A percentile compares a stretch with the other conserved stretches of the same genome.
phyloP scores from a whole-genome alignment of 352 stramenopile species.

The Phytopythium kandeliae region DNA sequence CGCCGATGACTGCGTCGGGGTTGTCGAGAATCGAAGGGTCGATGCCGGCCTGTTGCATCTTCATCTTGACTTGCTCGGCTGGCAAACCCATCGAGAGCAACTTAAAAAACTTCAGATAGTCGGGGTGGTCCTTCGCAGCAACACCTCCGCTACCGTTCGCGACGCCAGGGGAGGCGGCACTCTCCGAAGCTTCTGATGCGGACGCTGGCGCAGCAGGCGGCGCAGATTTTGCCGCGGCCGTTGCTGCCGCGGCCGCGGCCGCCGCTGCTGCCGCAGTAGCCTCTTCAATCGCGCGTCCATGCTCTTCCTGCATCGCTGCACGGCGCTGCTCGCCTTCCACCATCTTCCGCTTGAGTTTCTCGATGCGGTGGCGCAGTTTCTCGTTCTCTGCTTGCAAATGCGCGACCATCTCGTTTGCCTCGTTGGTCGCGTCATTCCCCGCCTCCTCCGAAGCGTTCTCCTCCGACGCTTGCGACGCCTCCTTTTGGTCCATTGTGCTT shows the following conservation, averaged over 20 bases:
- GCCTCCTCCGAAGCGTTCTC: slow-evolving; percentile 16
- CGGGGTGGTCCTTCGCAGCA: slow-evolving; percentile 60
- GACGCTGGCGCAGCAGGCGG: not conserved
- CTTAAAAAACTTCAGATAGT: slow-evolving; percentile 83
- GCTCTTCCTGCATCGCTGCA: slow-evolving; percentile 49
- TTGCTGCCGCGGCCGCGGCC: slow-evolving; percentile 8
- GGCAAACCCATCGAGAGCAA: slow-evolving; percentile 74
- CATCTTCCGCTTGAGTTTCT: slow-evolving; percentile 72
- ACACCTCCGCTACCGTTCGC: slow-evolving; percentile 25
- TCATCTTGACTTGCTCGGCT: slow-evolving; percentile 80
- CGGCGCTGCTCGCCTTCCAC: slow-evolving; percentile 44
- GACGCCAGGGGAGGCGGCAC: slow-evolving; percentile 1
- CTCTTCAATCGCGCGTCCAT: slow-evolving; percentile 27
- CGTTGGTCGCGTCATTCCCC: slow-evolving; percentile 8
- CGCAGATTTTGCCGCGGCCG: slow-evolving; percentile 7
- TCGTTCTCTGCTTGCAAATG: slow-evolving; percentile 75
- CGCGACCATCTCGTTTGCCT: slow-evolving; percentile 30
- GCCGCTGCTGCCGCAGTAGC: slow-evolving; percentile 19
- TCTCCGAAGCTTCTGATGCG: slow-evolving; percentile 5
- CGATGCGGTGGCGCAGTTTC: slow-evolving; percentile 58
- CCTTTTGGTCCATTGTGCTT: slow-evolving; percentile 20
- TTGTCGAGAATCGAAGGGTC: slow-evolving; percentile 64
- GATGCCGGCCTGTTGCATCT: slow-evolving; percentile 71
- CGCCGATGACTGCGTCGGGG: slow-evolving; percentile 61
- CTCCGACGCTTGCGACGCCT: slow-evolving; percentile 19